phyloP scores from a whole-genome alignment of 176 grass and related monocot species.

The Dendrocalamus sinicus region DNA sequence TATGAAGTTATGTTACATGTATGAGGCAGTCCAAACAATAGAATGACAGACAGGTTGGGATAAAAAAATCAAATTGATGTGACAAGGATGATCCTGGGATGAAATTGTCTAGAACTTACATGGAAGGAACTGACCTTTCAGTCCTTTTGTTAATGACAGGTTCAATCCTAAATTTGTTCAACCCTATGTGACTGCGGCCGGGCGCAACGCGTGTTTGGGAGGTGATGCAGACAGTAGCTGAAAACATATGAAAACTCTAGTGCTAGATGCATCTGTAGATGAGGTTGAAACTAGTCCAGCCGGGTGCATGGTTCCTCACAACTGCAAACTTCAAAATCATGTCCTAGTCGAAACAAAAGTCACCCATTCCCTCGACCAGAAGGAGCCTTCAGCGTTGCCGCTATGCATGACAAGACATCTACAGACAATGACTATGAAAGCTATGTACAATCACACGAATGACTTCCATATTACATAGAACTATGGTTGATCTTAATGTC shows the following conservation, averaged over 20 bases:
- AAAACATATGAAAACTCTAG: background rate
- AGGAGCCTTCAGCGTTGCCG: constrained; percentile 23
- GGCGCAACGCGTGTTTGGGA: background rate
- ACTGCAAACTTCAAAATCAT: background rate
- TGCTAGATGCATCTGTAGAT: constrained; percentile 11
- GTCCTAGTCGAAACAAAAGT: background rate
- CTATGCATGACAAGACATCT: background rate
- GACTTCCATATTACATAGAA: background rate
- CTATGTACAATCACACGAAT: background rate
- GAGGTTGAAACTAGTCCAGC: background rate
- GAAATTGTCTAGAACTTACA: constrained; percentile 36
- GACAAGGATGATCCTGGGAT: background rate
- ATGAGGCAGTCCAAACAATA: background rate
- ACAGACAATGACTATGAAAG: background rate
- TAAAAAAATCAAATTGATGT: background rate
- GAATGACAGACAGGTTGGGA: background rate
- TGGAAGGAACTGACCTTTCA: background rate
- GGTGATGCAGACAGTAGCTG: background rate
- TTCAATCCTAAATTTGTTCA: background rate
- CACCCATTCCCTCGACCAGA: background rate
- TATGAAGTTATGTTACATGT: background rate
- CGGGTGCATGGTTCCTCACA: background rate
- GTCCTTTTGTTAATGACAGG: background rate
- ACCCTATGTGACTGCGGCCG: too few relatives aligned
- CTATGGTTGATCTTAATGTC: background rate